Evolutionary conservation across 768 basidiomycete species (phyloP), one percentile per base, ranked within the genome.

Genomic region (Tylopilus vinaceipallidus): DNA sequence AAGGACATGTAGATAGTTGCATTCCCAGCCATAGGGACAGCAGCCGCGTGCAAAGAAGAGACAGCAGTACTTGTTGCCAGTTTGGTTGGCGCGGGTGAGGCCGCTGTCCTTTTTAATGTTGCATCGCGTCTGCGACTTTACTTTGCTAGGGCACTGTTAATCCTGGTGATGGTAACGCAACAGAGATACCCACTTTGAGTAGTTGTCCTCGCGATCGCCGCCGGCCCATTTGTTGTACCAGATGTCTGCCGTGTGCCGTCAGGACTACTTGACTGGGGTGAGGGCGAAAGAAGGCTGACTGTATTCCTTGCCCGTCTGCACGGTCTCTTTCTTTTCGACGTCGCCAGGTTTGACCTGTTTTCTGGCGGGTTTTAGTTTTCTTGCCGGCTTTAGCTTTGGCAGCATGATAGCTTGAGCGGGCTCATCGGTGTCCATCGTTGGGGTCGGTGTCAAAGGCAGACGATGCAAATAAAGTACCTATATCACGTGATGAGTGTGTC

Each of bases 181-280:
- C 3, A 3, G 22, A 0, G 8, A 29, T 13, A 75, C 86, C 50
- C 56, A 93, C 94, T 93, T 95, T 30, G 94, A 95, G 66, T 98
- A 93, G 50, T 82, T 88, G 66, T 99, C 95, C 68, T 98, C 97
- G 26, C 92, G 82, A 67, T 99, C 97, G 48, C 95, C 97, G 46
- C 97, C 97, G n/a, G 97, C 97, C 95, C 95, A 98, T 73, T 97
- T 95, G 71, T 98, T 94, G 67, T 95, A 98, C 95, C 97, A 99
- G 44, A 95, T 89, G 70, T 99, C 90, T 89, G 52, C 55, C 29
- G 45, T 58, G 42, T 26, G 5, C 16, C 20, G 39, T 58, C 29
- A 63, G 54, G 32, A 8, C 43, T 9, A 14, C 27, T 38, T 39
- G 19, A 46, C 32, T 24, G 26, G 9, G 30, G 4, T 29, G 27